These are phyloP conservation scores for Wickerhamiella siamensis DNA, from an alignment of 805 yeast species.

Conservation along the genomic window DNA sequence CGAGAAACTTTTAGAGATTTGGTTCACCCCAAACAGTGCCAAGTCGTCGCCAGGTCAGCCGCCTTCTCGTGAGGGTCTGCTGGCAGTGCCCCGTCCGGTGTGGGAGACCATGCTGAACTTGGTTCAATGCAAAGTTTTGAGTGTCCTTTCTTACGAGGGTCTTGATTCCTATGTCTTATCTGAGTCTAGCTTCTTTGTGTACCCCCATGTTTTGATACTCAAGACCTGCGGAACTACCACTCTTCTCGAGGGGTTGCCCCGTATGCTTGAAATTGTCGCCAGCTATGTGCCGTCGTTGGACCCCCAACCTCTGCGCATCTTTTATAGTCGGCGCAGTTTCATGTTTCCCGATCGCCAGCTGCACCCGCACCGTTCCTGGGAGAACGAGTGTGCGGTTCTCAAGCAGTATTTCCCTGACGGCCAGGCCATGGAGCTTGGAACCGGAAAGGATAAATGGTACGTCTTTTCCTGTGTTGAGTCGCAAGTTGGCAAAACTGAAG, in stretches of 20 bases:
- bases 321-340: constrained; percentile 82
- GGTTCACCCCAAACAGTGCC: constrained; percentile 51
- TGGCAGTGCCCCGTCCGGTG: constrained; percentile 46
- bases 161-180: constrained; percentile 77
- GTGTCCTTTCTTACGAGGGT: constrained; percentile 47
- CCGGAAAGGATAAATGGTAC: constrained; percentile 76
- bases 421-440: constrained; percentile 64
- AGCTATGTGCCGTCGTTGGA: constrained; percentile 28
- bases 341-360: constrained; percentile 83
- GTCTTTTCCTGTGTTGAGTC: constrained; percentile 28
- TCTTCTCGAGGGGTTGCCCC: constrained; percentile 59
- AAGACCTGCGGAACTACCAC: constrained; percentile 97
- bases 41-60: constrained; percentile 22
- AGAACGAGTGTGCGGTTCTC: constrained; percentile 57
- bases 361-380: constrained; percentile 75
- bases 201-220: constrained; percentile 66
- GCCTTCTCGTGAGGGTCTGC: constrained; percentile 30
- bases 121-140: constrained; percentile 79
- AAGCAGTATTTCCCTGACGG: constrained; percentile 51
- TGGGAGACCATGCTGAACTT: constrained; percentile 66
- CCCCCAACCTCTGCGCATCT: constrained; percentile 44
- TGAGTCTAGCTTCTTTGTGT: constrained; percentile 83
- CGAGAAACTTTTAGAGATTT: constrained; percentile 78
- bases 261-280: constrained; percentile 40
- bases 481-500: neutral